Base-by-base conservation (phyloP, 176 grass and related monocot species). In the Aegilops umbellulata region DNA sequence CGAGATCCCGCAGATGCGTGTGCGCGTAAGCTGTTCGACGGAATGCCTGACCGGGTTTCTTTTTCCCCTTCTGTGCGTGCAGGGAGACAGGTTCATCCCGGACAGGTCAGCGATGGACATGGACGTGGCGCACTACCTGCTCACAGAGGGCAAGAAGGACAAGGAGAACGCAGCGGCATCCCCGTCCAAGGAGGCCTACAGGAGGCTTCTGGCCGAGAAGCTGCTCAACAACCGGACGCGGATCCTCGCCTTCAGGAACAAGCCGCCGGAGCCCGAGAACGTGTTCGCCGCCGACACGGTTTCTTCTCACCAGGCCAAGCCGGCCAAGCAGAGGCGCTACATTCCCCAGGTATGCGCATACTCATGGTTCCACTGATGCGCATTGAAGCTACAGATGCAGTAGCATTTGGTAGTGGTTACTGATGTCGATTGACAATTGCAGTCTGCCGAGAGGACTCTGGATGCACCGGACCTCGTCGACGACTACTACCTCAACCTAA, bases 181-280 rank as follows among this genome's bases (percentile, higher is more conserved):
- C 19, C 90, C 93, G 6, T 88, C 90, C 44, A 94, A 92, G 86
- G 89, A 89, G 84, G 81, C 60, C 1, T 94, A 91, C 84, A 57
- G 89, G 77, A 94, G 79, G 89, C 84, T 94, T 65, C 93, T 94
- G 9, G 90, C 90, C 1, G 90, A 92, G 87, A 94, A 89, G 81
- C 87, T 94, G 42, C 82, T 94, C 60, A 94, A 88, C 83, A 90
- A 92, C 73, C 82, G 93, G 79, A 90, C 87, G 3, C 72, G 93
- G 76, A 94, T 94, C 68, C 87, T 94, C 30, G 76, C 90, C 64
- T 94, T 94, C 82, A 81, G 90, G 77, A 94, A 91, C 82, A 94
- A 90, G 85, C 93, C 87, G 0, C 93, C 84, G 25, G 90, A 60
- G 6, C 85, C 90, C 0, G 93, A 94, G 86, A 91, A 70, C 13